phyloP scores from a whole-genome alignment of 2,329 filamentous ascomycete species.

The Sporothrix phasma region DNA sequence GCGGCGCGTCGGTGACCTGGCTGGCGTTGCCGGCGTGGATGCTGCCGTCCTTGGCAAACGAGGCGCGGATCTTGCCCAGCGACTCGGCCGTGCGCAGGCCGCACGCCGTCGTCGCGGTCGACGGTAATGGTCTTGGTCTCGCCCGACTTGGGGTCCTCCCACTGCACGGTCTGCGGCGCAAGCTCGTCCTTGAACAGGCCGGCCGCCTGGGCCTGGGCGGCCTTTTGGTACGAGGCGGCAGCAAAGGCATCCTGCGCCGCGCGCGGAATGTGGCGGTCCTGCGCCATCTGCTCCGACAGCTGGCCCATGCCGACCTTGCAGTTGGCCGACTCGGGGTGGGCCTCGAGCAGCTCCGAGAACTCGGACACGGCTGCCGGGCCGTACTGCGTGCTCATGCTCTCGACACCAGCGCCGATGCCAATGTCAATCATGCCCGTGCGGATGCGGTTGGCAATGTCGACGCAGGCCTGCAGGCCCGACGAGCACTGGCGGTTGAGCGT shows the following conservation, averaged over 20 bases:
- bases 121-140: conserved; percentile 79
- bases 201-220: conserved; percentile 67
- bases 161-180: conserved; percentile 73
- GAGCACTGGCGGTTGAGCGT: conserved; percentile 91
- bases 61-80: conserved; percentile 80
- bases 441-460: conserved; percentile 92
- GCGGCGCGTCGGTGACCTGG: conserved; percentile 91
- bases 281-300: conserved; percentile 89
- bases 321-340: conserved; percentile 72
- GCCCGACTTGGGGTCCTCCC: conserved; percentile 81
- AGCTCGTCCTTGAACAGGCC: conserved; percentile 95
- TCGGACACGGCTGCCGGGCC: conserved; percentile 82
- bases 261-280: conserved; percentile 65
- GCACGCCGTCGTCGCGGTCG: conserved; percentile 75
- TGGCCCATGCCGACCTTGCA: conserved; percentile 98
- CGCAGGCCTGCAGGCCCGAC: conserved; percentile 81
- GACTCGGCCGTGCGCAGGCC: conserved; percentile 78
- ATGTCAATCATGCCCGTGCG: conserved; percentile 86
- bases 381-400: conserved; percentile 92
- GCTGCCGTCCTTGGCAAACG: conserved; percentile 76
- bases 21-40: conserved; percentile 96
- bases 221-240: conserved; percentile 86
- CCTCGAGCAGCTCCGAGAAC: conserved; percentile 83
- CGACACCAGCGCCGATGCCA: conserved; percentile 86
- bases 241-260: conserved; percentile 83